A percentile compares a stretch with the other conserved stretches of the same genome.
Conservation (phyloP, 305 asterid species). For the Andrographis paniculata region DNA sequence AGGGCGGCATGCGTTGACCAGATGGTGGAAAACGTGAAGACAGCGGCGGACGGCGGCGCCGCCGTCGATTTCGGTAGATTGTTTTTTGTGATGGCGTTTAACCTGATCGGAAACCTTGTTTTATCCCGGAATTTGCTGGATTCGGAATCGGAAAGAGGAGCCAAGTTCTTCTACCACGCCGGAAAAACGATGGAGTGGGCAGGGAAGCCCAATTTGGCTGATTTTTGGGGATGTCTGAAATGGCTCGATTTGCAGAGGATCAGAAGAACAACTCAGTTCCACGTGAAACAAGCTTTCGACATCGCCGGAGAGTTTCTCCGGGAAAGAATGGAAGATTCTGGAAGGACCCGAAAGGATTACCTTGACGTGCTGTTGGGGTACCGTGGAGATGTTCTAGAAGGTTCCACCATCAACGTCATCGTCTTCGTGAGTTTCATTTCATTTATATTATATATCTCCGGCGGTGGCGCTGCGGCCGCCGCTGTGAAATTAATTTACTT, state of each 20-base stretch:
- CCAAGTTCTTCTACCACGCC: conserved; percentile 59
- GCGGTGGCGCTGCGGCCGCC: too few relatives aligned
- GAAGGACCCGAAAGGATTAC: conserved; percentile 36
- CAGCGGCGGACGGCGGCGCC: conserved; percentile 7
- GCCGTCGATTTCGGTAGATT: conserved; percentile 43
- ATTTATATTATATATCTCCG: neutral
- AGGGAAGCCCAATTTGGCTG: conserved; percentile 52
- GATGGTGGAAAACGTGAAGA: conserved; percentile 33
- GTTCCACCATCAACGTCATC: conserved; percentile 37
- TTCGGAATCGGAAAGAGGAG: conserved; percentile 45
- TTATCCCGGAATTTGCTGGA: conserved; percentile 53
- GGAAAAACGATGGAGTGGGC: conserved; percentile 55
- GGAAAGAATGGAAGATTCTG: conserved; percentile 34
- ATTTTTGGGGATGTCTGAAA: conserved; percentile 39
- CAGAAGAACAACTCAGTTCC: conserved; percentile 52
- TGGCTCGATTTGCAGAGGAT: conserved; percentile 61
- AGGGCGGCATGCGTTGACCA: conserved; percentile 38
- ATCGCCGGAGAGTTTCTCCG: conserved; percentile 41
- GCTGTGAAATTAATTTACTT: too few relatives aligned
- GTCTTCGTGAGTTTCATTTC: conserved; percentile 41
- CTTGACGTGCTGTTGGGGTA: conserved; percentile 58
- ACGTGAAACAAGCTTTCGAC: conserved; percentile 43
- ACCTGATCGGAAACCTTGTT: conserved; percentile 56
- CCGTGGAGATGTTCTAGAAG: conserved; percentile 27
- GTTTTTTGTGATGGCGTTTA: conserved; percentile 64